Conservation (phyloP, 108 stramenopile species). For the Epithemia pelagica region DNA sequence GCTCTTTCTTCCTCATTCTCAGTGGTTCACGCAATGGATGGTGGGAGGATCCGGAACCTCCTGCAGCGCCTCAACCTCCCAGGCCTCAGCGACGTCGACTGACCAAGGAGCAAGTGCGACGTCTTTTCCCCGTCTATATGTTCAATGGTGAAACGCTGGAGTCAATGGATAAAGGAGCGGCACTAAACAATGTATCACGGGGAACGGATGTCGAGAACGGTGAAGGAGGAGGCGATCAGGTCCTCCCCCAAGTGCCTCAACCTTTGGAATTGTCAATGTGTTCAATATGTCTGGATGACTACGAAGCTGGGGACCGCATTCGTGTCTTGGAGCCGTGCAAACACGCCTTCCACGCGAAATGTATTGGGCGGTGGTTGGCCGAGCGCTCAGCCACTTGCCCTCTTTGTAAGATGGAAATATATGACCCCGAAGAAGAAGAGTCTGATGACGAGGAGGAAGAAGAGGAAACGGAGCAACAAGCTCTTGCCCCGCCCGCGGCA, state of each 20-base stretch:
- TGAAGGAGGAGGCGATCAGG: not conserved
- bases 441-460: constrained; percentile 9
- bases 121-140: constrained; percentile 7
- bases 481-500: not conserved
- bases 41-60: not conserved
- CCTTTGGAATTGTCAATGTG: constrained; percentile 22
- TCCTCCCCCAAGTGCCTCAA: not conserved
- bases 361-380: constrained; percentile 65
- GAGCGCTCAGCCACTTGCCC: constrained; percentile 47
- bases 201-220: not conserved
- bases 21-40: not conserved
- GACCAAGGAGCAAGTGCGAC: constrained; percentile 11
- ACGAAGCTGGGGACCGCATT: constrained; percentile 33
- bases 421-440: constrained; percentile 19
- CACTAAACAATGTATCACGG: not conserved
- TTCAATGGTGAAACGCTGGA: constrained; percentile 10
- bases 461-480: not conserved
- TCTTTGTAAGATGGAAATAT: constrained; percentile 49
- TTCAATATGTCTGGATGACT: constrained; percentile 73
- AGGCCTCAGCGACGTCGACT: constrained; percentile 9
- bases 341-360: constrained; percentile 38
- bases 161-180: not conserved
- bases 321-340: constrained; percentile 50
- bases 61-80: not conserved
- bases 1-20: constrained; percentile 6